These are phyloP conservation scores for Noccaea bulbosa DNA, from an alignment of 345 rosid species.

Conservation along the genomic window DNA sequence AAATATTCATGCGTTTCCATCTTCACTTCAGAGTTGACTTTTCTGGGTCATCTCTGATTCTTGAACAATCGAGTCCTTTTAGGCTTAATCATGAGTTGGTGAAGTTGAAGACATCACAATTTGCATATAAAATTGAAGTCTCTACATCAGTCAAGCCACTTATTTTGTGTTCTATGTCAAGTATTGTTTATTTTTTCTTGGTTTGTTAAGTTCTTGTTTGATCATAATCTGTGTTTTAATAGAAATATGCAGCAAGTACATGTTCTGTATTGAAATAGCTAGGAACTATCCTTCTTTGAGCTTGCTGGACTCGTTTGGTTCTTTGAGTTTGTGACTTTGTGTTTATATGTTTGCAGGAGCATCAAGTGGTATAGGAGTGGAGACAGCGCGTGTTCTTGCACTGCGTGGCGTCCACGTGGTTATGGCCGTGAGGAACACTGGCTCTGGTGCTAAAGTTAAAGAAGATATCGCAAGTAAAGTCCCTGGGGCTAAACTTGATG, in stretches of 20 bases:
- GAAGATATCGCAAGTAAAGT: slow-evolving; percentile 55
- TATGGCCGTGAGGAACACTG: slow-evolving; percentile 65
- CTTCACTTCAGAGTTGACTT: not conserved
- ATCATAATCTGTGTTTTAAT: not conserved
- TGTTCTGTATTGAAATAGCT: slow-evolving; percentile 9
- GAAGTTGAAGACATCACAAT: not conserved
- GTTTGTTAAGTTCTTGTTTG: not conserved
- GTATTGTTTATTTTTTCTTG: not conserved
- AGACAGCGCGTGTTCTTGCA: slow-evolving; percentile 71
- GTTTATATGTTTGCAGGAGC: slow-evolving; percentile 50
- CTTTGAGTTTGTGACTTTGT: not conserved
- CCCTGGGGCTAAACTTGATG: slow-evolving; percentile 63
- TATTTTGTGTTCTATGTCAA: not conserved
- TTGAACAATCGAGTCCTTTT: not conserved
- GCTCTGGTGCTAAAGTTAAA: slow-evolving; percentile 52
- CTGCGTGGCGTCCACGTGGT: slow-evolving; percentile 66
- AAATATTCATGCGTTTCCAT: not conserved
- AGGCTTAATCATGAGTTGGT: not conserved
- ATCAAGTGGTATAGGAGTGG: slow-evolving; percentile 69
- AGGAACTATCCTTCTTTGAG: not conserved
- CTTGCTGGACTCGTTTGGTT: not conserved
- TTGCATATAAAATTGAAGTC: not conserved
- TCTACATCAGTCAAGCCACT: not conserved
- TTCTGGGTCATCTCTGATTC: not conserved
- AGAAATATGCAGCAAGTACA: not conserved